Base-by-base conservation (phyloP, 2,329 filamentous ascomycete genomes). In the Neocatenulostroma microsporum region DNA sequence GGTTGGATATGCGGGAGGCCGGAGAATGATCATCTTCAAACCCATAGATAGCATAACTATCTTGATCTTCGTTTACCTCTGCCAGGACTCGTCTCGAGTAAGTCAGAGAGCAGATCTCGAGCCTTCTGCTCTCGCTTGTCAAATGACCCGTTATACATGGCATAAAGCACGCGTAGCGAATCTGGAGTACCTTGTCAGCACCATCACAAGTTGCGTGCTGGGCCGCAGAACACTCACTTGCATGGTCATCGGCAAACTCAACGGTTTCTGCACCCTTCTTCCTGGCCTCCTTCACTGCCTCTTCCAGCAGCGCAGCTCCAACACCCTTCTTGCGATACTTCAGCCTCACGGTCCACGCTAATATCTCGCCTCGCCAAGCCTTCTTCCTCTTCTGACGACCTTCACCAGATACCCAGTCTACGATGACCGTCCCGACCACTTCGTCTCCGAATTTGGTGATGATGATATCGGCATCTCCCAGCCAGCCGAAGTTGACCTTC, bases 211-310 rank as follows among this genome's bases (percentile, higher is more conserved):
- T n/a, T n/a, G n/a, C n/a, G n/a, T n/a, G n/a, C n/a, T n/a, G n/a
- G n/a, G n/a, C n/a, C n/a, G n/a, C n/a, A n/a, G n/a, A n/a, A 14
- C 17, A 67, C 68, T 60, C 77, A 71, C 89, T 86, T 29, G 84
- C 85, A 66, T 94, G 86, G 46, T 83, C 76, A 35, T 70, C 66
- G 5, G 82, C 83, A 58, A 94, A 93, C 2, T 79, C 76, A 35
- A 88, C 67, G 40, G 77, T 78, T 40, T 74, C 74, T 27, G 84
- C 83, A 40, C 81, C 81, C 53, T 73, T 74, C 59, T 79, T 77
- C 49, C 74, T 74, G 41, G 82, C 80, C 37, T 81, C 58, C 39
- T 70, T 70, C 2, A 88, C 78, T 2, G 82, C 84, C 49, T 84
- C 81, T 48, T 81, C 74, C 31, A 94, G 67, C 51, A 94, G 62